A percentile compares a stretch with the other conserved stretches of the same genome.
Evolutionary conservation across 106 monocot genomes (phyloP).

Genomic region (Triglochin maritima): DNA sequence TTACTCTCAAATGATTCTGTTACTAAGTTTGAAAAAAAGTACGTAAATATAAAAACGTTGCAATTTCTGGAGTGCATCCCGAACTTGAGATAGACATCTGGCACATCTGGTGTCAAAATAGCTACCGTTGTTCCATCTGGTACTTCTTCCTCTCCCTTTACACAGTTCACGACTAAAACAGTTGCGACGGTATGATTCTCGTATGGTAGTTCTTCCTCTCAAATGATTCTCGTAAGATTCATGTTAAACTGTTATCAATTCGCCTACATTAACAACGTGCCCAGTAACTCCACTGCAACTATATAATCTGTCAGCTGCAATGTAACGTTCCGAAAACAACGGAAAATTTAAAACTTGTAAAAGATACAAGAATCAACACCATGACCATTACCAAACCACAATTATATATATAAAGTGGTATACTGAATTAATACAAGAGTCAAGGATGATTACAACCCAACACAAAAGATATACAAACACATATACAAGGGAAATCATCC

Average conservation of each 20-base stretch:
- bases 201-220: no score
- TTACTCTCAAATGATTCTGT: no score
- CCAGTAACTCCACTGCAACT: conserved; percentile 90
- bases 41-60: conserved; percentile 39
- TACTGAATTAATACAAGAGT: no score
- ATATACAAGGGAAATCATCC: no score
- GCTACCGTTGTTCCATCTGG: conserved; percentile 82
- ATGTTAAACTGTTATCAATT: conserved; percentile 70
- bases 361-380: no score
- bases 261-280: conserved; percentile 64
- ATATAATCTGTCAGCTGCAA: conserved; percentile 91
- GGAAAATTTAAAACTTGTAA: no score
- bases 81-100: conserved; percentile 99
- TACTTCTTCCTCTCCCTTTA: conserved; percentile 97
- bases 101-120: conserved; percentile 95
- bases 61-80: conserved; percentile 91
- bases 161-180: conserved; percentile 78
- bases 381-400: no score
- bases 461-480: no score
- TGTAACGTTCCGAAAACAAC: no score
- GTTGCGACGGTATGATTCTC: no score
- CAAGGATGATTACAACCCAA: no score
- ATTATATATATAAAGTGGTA: no score
- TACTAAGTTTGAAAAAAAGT: neutral
- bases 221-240: conserved; percentile 55